Evolutionary conservation across 31 red algal species (phyloP), one percentile per base, ranked within the genome.

Genomic region (Endocladia muricata): DNA sequence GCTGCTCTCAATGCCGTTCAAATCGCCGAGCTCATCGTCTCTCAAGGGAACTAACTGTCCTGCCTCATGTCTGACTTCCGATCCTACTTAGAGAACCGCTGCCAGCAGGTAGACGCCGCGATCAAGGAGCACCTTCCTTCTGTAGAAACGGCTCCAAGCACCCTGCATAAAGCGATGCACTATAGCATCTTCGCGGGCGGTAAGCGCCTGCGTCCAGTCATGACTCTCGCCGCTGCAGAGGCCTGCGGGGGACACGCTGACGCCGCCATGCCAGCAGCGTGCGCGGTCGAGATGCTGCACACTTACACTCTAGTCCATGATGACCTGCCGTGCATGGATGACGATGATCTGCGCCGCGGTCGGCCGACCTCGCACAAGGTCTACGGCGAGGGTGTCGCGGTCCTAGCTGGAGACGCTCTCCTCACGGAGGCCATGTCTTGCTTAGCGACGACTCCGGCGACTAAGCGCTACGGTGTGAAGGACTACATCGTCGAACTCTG

Each of bases 261-360:
- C 21, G 63, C 28, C 25, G 63, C 63, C 34, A 25, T 35, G 33
- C 23, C 28, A 38, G 29, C 63, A 34, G 63, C 63, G 25, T 68
- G 28, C 21, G 63, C 63, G 28, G 63, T 68, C 22, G 63, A 68
- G 63, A 26, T 68, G 25, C 25, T 68, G 28, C 63, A 68, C 63
- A 68, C 63, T 21, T 26, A 26, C 35, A 38, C 63, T 38, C 63
- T 68, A 25, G 63, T 68, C 35, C 28, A 26, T 34, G 63, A 68
- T 68, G 63, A 68, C 35, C 35, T 68, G 23, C 63, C 63, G 28
- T 68, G 28, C 28, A 68, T 68, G 63, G 63, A 68, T 37, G 63
- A 68, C 35, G 63, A 68, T 68, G 63, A 26, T 37, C 28, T 34
- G 29, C 63, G 63, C 63, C 63, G 63, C 28, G 63, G 35, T 34